A percentile compares a stretch with the other conserved stretches of the same genome.
phyloP scores from a whole-genome alignment of 495 filamentous ascomycete species.

The Entonaema liquescens region DNA sequence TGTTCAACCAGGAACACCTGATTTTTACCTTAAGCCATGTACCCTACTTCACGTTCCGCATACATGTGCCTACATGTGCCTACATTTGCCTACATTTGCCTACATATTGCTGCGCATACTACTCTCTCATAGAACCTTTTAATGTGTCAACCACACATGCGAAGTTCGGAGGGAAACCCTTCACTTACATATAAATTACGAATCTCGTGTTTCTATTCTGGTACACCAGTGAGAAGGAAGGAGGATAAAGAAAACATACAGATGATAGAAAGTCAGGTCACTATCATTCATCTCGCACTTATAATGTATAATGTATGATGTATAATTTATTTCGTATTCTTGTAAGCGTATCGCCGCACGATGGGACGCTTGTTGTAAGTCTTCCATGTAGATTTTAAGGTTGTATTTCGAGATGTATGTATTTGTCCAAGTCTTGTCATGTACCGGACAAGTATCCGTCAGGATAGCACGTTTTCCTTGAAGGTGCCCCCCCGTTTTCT shows the following conservation, averaged over 20 bases:
- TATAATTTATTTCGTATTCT: not conserved
- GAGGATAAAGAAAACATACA: not conserved
- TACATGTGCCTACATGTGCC: slow-evolving; percentile 2
- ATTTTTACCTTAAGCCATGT: slow-evolving; percentile 11
- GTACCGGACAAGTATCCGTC: slow-evolving; percentile 29
- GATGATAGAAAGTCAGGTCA: slow-evolving; percentile 13
- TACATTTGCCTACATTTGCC: not conserved
- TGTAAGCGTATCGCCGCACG: slow-evolving; percentile 2
- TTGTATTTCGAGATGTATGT: slow-evolving; percentile 1
- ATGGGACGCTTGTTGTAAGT: not conserved
- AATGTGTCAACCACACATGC: slow-evolving; percentile 37
- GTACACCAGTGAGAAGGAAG: not conserved
- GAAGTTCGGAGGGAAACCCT: slow-evolving; percentile 22
- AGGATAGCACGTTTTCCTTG: not conserved
- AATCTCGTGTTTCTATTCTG: slow-evolving; percentile 28
- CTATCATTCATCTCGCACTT: not conserved
- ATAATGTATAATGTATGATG: too few relatives aligned
- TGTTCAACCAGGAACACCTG: slow-evolving; percentile 19
- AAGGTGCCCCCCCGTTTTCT: not conserved
- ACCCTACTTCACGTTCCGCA: not conserved
- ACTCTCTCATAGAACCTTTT: not conserved
- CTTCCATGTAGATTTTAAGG: not conserved
- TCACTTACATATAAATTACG: slow-evolving; percentile 20
- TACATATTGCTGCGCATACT: slow-evolving; percentile 4
- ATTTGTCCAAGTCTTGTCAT: slow-evolving; percentile 13